phyloP scores from a whole-genome alignment of 441 rosid genomes.

The Erodium texanum region DNA sequence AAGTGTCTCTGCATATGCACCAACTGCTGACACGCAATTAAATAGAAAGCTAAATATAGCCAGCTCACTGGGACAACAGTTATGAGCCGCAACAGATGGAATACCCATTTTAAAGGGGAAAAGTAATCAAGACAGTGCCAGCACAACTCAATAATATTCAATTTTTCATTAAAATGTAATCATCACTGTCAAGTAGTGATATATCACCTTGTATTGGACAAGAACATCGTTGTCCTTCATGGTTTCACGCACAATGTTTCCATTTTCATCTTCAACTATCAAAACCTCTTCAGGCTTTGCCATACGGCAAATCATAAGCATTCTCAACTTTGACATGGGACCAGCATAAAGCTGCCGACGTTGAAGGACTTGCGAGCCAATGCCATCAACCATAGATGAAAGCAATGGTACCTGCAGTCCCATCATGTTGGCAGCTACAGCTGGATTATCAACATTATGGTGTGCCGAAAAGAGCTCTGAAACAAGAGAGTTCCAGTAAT shows the following conservation, averaged over 20 bases:
- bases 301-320: constrained; percentile 98
- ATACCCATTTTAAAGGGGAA: not conserved
- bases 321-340: constrained; percentile 88
- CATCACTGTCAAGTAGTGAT: constrained; percentile 9
- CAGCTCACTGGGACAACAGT: not conserved
- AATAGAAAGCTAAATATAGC: not conserved
- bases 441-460: constrained; percentile 80
- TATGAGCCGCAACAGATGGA: not conserved
- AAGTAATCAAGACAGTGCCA: no score
- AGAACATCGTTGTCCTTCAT: constrained; percentile 99
- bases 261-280: constrained; percentile 99
- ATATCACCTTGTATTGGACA: constrained; percentile 87
- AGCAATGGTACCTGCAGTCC: constrained; percentile 82
- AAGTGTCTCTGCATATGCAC: no score
- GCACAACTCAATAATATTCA: not conserved
- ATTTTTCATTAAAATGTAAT: not conserved
- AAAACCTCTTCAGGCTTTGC: constrained; percentile 99
- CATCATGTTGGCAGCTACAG: constrained; percentile 64
- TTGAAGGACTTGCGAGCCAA: constrained; percentile 71
- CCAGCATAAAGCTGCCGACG: constrained; percentile 84
- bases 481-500: constrained; percentile 92
- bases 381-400: constrained; percentile 79
- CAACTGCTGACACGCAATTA: no score
- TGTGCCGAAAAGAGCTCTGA: constrained; percentile 85
- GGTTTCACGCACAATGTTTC: constrained; percentile 97